These are phyloP conservation scores for Entophlyctis helioformis DNA, from an alignment of 192 early-diverging fungal genomes.

Conservation along the genomic window DNA sequence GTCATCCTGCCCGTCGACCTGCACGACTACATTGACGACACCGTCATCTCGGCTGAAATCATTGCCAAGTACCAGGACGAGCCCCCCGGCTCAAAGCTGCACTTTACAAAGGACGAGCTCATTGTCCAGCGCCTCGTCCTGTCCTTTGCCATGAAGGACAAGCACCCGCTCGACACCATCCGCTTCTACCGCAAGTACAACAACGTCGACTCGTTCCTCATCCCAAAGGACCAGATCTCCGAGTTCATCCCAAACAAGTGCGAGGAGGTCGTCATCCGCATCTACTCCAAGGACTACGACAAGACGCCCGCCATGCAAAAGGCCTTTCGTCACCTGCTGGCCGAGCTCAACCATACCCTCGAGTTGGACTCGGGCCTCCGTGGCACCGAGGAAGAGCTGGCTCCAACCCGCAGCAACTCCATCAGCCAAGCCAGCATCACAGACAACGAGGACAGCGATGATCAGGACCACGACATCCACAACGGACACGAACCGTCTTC, in stretches of 20 bases:
- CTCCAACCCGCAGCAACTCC: too few species aligned
- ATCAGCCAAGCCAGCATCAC: too few species aligned
- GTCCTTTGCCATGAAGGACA: constrained; percentile 73
- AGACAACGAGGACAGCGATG: too few species aligned
- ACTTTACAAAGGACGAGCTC: too few species aligned
- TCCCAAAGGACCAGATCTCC: constrained; percentile 61
- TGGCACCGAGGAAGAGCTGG: too few species aligned
- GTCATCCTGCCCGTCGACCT: constrained; percentile 7
- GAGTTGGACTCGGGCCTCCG: too few species aligned
- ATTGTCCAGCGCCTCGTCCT: constrained; percentile 58
- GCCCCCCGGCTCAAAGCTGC: too few species aligned
- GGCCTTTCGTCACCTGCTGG: constrained; percentile 13
- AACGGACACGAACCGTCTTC: too few species aligned
- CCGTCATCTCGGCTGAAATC: constrained; percentile 32
- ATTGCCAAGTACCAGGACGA: constrained; percentile 56
- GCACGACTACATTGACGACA: background rate
- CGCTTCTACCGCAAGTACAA: constrained; percentile 63
- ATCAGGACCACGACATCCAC: too few species aligned
- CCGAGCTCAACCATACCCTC: constrained; percentile 1
- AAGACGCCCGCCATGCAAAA: constrained; percentile 17
- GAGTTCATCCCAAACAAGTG: constrained; percentile 54
- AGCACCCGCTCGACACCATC: constrained; percentile 78
- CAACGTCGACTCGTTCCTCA: constrained; percentile 39
- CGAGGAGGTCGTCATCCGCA: constrained; percentile 55
- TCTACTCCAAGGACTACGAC: constrained; percentile 45